Evolutionary conservation across 441 rosid species (phyloP).

Genomic region (Pelargonium cotyledonis): DNA sequence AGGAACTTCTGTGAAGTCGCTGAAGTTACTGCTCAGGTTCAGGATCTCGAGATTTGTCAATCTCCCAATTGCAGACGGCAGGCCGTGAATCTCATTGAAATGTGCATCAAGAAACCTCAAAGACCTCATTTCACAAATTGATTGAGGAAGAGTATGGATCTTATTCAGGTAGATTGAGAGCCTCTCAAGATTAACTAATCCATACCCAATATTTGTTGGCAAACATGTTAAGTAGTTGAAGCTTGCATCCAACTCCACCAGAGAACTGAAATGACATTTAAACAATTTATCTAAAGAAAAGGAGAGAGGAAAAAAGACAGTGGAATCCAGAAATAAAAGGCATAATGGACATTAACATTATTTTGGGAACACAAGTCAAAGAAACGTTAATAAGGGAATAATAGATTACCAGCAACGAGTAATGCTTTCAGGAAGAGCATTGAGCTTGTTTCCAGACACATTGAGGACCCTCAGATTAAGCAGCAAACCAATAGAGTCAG

Average conservation of each 20-base stretch:
- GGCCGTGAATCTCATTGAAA: constrained; percentile 54
- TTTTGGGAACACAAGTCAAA: background rate
- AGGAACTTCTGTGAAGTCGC: constrained; percentile 43
- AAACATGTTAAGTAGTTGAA: constrained; percentile 42
- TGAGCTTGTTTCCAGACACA: constrained; percentile 50
- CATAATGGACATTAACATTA: background rate
- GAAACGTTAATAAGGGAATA: constrained; percentile 9
- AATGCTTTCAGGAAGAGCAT: constrained; percentile 52
- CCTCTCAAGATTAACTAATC: constrained; percentile 45
- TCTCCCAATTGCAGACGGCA: constrained; percentile 50
- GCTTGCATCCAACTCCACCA: constrained; percentile 60
- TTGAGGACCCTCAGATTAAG: constrained; percentile 41
- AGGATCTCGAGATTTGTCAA: constrained; percentile 47
- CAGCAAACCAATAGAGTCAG: constrained; percentile 48
- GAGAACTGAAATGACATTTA: constrained; percentile 30
- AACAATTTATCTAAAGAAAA: constrained; percentile 7
- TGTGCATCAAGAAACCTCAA: constrained; percentile 51
- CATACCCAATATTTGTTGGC: constrained; percentile 53
- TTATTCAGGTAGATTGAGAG: constrained; percentile 49
- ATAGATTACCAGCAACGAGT: constrained; percentile 45
- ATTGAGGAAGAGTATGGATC: constrained; percentile 40
- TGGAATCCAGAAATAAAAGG: background rate
- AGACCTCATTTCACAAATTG: constrained; percentile 47
- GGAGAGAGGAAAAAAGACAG: background rate
- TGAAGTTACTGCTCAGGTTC: constrained; percentile 58